Evolutionary conservation across 345 rosid genomes (phyloP).

Genomic region (Limnanthes douglasii): DNA sequence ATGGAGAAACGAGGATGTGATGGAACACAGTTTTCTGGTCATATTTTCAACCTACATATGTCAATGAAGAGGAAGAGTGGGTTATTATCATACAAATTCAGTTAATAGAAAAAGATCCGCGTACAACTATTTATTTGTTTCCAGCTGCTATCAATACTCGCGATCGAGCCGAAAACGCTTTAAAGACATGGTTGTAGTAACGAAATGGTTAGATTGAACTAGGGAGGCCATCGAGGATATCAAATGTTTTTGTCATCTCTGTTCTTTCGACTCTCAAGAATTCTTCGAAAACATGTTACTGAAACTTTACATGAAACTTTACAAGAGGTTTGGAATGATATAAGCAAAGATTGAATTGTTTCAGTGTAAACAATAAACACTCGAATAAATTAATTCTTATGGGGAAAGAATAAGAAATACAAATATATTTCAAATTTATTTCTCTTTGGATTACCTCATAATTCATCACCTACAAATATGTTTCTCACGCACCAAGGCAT

Average conservation of each 20-base stretch:
- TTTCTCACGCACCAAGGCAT: no score
- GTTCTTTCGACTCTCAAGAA: conserved; percentile 53
- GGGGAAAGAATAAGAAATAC: conserved; percentile 45
- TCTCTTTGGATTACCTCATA: no score
- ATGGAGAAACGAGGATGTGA: no score
- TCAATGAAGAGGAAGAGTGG: no score
- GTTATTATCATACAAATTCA: no score
- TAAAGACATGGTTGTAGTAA: conserved; percentile 74
- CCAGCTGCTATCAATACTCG: conserved; percentile 77
- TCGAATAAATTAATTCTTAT: conserved; percentile 40
- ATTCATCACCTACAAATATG: no score
- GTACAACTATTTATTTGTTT: conserved; percentile 42
- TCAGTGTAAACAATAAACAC: conserved; percentile 36
- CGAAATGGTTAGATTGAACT: conserved; percentile 51
- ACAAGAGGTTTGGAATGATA: conserved; percentile 75
- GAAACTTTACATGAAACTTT: no score
- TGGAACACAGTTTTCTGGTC: no score
- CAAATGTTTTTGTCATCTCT: conserved; percentile 62
- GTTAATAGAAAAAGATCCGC: conserved; percentile 55
- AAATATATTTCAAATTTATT: no score
- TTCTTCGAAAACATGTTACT: conserved; percentile 57
- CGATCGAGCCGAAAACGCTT: conserved; percentile 58
- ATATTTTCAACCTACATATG: no score
- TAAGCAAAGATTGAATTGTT: conserved; percentile 73
- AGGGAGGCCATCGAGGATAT: conserved; percentile 72